Conservation (phyloP, 2,329 filamentous ascomycete genomes). For the Metarhizium guizhouense region DNA sequence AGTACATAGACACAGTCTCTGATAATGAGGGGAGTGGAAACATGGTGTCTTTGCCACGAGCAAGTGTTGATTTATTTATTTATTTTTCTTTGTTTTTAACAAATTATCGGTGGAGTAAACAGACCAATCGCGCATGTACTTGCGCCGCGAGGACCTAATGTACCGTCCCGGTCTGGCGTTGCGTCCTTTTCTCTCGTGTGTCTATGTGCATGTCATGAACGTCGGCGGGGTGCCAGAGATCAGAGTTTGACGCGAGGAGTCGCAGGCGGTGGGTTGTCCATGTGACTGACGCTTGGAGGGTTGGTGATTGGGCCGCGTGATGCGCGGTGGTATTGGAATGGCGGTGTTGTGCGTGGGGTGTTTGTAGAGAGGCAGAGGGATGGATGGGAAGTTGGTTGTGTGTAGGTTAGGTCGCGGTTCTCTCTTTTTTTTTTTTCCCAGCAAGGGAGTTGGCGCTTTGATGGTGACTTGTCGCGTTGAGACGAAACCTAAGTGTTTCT, state of each 20-base stretch:
- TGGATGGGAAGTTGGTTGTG: too few species aligned
- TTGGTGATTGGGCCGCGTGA: constrained; percentile 10
- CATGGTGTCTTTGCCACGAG: too few species aligned
- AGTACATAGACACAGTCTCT: neutral
- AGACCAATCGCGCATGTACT: neutral
- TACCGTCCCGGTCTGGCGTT: neutral
- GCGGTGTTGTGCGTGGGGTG: neutral
- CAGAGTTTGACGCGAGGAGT: neutral
- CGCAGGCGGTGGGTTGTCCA: neutral
- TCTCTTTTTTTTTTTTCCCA: too few species aligned
- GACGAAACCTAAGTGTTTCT: too few species aligned
- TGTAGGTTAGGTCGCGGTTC: too few species aligned
- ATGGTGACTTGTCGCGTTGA: too few species aligned
- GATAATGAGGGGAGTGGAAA: too few species aligned
- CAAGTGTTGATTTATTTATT: too few species aligned
- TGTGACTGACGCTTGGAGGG: constrained; percentile 4
- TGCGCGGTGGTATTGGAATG: neutral
- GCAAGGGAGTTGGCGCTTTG: too few species aligned
- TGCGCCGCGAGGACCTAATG: neutral
- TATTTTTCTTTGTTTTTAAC: too few species aligned
- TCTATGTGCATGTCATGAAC: neutral
- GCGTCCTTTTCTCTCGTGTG: neutral
- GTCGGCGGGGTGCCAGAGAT: too few species aligned
- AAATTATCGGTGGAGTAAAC: neutral
- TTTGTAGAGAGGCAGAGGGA: neutral